Percentiles rank a stretch among this genome's conserved stretches.
These are phyloP conservation scores for Phyllosticta capitalensis DNA, from an alignment of 2,329 filamentous ascomycete genomes.

Conservation along the genomic window DNA sequence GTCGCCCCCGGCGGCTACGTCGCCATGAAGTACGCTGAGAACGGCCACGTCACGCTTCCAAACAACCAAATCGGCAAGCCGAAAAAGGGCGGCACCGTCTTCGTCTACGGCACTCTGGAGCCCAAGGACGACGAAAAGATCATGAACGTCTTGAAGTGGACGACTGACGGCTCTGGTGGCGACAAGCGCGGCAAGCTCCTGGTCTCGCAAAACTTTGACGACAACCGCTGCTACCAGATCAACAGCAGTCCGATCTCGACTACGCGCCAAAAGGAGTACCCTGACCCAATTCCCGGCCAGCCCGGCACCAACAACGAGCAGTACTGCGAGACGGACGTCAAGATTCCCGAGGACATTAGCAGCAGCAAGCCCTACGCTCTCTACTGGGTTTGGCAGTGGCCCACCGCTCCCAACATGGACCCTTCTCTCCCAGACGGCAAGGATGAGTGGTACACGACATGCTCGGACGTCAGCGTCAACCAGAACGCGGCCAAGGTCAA, in stretches of 20 bases:
- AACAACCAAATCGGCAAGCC: slow-evolving; percentile 33
- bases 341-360: slow-evolving; percentile 56
- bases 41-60: slow-evolving; percentile 39
- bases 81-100: slow-evolving; percentile 35
- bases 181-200: slow-evolving; percentile 69
- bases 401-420: slow-evolving; percentile 39
- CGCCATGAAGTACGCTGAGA: slow-evolving; percentile 42
- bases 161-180: slow-evolving; percentile 66
- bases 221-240: slow-evolving; percentile 79
- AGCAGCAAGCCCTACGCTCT: slow-evolving; percentile 58
- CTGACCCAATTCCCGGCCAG: slow-evolving; percentile 45
- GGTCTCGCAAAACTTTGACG: slow-evolving; percentile 73
- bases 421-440: slow-evolving; percentile 32
- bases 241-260: slow-evolving; percentile 52
- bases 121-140: slow-evolving; percentile 47
- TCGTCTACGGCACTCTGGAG: slow-evolving; percentile 40
- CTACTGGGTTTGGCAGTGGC: slow-evolving; percentile 95
- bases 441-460: slow-evolving; percentile 46
- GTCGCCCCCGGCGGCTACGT: slow-evolving; percentile 40
- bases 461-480: slow-evolving; percentile 41
- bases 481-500: slow-evolving; percentile 15
- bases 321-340: slow-evolving; percentile 66
- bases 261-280: slow-evolving; percentile 48
- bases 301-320: slow-evolving; percentile 21
- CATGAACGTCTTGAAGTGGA: slow-evolving; percentile 69